Evolutionary conservation across 768 basidiomycete species (phyloP), one percentile per base, ranked within the genome.

Genomic region (Pholiota microspora): DNA sequence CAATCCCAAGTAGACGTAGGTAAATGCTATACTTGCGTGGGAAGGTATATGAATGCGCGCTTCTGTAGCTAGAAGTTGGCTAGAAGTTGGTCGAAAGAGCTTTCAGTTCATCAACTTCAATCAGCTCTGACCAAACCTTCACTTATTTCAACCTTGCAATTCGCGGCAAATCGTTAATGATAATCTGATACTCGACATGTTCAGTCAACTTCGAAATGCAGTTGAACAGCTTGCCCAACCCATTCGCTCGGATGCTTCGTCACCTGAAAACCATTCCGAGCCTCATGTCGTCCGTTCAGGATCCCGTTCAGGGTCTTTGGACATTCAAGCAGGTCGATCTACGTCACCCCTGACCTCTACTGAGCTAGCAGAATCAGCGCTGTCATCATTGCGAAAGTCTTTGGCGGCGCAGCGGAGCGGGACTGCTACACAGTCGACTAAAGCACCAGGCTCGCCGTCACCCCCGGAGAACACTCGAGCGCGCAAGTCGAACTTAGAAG

Each of bases 131-230:
- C 12, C 7, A 36, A 7, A 9, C 40, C 40, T 42, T 21, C 18
- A 18, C 9, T 21, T 23, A 21, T 9, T n/a, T 10, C 23, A 10
- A 7, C 18, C 21, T 42, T 50, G 8, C 23, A 38, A 36, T 25
- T 18, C n/a, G 8, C 15, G 27, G 23, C 27, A 12, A 32, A 46
- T 28, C 28, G 32, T 29, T 7, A 29, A 45, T 35, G 51, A 32
- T 16, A 16, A 5, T 9, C 25, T 50, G 24, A 21, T 50, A 29
- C 15, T 45, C 7, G 32, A 51, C 55, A 92, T 92, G 90, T 91
- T 92, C 68, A 85, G 80, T 45, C 84, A 86, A 63, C 82, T 89
- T 65, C 79, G 81, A 34, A 83, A 86, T 54, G 86, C 85, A 56
- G 85, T 92, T 15, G 90, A 92, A 66, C 82, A 73, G 48, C 70